Evolutionary conservation across 2,329 filamentous ascomycete species (phyloP).

Genomic region (Colletotrichum ledebouriae): DNA sequence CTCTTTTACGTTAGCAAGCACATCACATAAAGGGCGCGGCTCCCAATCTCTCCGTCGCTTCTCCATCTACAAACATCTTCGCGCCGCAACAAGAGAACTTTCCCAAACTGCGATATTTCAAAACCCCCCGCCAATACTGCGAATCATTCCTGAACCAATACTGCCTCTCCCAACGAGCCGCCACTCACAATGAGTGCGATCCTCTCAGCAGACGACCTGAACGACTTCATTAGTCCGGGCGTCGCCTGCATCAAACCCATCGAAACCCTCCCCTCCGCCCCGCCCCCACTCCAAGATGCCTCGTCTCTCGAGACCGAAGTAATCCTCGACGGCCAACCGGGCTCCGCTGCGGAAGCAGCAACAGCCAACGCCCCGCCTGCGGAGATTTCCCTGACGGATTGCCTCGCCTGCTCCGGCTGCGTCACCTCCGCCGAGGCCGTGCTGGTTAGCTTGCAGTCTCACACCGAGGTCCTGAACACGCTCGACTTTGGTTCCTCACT

Average conservation of each 20-base stretch:
- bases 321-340: conserved; percentile 87
- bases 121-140: too few species aligned
- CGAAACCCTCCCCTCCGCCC: conserved; percentile 83
- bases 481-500: conserved; percentile 76
- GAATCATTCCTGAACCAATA: background rate
- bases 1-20: conserved; percentile 10
- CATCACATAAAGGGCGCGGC: conserved; percentile 16
- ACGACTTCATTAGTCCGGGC: conserved; percentile 98
- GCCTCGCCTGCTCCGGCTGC: conserved; percentile 96
- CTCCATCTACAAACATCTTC: background rate
- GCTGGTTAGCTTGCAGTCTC: conserved; percentile 94
- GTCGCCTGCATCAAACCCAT: conserved; percentile 98
- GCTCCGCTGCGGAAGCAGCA: conserved; percentile 53
- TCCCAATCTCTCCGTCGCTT: background rate
- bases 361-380: conserved; percentile 79
- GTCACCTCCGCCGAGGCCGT: conserved; percentile 98
- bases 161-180: background rate
- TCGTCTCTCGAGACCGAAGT: conserved; percentile 79
- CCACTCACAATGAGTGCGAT: conserved; percentile 86
- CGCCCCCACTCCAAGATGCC: conserved; percentile 54
- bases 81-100: conserved; percentile 2
- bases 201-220: conserved; percentile 94
- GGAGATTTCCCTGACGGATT: conserved; percentile 96
- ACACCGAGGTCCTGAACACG: conserved; percentile 87
- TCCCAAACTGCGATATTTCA: conserved; percentile 18